Percentiles rank a stretch among this genome's conserved stretches.
phyloP scores from a whole-genome alignment of 148 eudicot species.

The Rhododendron ovatum region DNA sequence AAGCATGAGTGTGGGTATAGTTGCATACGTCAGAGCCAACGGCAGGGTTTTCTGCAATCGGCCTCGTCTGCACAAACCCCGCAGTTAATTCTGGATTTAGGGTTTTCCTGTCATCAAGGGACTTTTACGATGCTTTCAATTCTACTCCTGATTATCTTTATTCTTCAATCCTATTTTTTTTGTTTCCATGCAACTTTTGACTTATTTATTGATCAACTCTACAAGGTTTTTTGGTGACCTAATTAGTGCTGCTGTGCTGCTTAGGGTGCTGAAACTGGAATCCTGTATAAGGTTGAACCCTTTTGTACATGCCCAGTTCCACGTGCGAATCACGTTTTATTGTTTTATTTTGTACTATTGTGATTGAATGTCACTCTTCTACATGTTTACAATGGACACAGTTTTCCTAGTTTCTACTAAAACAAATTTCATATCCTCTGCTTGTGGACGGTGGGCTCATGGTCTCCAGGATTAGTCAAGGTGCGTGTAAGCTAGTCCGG shows the following conservation, averaged over 20 bases:
- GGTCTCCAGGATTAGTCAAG: too few species aligned
- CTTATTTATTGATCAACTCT: background rate
- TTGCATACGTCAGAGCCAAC: conserved; percentile 55
- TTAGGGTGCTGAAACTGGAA: background rate
- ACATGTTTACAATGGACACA: background rate
- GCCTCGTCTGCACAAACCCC: conserved; percentile 72
- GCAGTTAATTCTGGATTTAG: conserved; percentile 22
- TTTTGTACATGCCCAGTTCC: background rate
- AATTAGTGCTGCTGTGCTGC: background rate
- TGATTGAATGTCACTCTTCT: background rate
- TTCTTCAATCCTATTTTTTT: background rate
- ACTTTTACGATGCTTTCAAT: background rate
- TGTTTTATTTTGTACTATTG: background rate
- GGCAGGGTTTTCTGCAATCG: conserved; percentile 86
- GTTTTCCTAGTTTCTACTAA: background rate
- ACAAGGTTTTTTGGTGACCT: background rate
- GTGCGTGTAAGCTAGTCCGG: too few species aligned
- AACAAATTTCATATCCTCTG: too few species aligned
- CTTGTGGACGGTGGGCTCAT: too few species aligned
- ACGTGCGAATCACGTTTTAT: background rate
- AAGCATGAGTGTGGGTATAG: conserved; percentile 56
- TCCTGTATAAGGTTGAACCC: background rate
- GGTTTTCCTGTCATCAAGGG: background rate
- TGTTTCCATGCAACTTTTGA: background rate
- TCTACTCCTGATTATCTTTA: background rate